Conservation (phyloP, 2,329 filamentous ascomycete species). For the Chrysoporthe deuterocubensis region DNA sequence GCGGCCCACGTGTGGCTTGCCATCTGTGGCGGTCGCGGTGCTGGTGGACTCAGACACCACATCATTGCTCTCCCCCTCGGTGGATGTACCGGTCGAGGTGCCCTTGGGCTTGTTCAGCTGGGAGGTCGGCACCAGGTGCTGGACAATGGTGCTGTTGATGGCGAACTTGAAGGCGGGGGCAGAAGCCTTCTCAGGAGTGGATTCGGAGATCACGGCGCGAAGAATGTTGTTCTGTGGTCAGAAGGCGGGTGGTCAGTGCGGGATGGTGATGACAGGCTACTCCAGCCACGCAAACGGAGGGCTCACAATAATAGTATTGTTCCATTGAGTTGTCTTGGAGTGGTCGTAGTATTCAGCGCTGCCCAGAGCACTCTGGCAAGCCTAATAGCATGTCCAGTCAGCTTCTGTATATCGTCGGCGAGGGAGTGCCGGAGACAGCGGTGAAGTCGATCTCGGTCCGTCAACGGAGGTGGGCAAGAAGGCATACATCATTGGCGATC, state of each 20-base stretch:
- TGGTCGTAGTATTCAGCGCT: conserved; percentile 84
- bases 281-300: background rate
- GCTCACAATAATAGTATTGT: conserved; percentile 87
- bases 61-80: conserved; percentile 56
- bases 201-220: conserved; percentile 76
- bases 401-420: background rate
- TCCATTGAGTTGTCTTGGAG: conserved; percentile 83
- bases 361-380: conserved; percentile 79
- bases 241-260: conserved; percentile 21
- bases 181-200: conserved; percentile 59
- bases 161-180: conserved; percentile 85
- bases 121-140: conserved; percentile 78
- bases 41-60: conserved; percentile 43
- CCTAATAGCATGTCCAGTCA: conserved; percentile 53
- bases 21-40: conserved; percentile 58
- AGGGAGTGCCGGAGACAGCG: conserved; percentile 1
- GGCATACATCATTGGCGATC: conserved; percentile 79
- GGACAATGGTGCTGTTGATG: conserved; percentile 97
- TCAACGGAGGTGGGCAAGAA: background rate
- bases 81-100: conserved; percentile 55
- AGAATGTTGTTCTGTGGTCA: conserved; percentile 71
- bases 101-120: conserved; percentile 65
- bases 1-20: conserved; percentile 76
- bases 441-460: conserved; percentile 10
- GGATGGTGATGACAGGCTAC: conserved; percentile 6